Evolutionary conservation across 2,329 filamentous ascomycete genomes (phyloP).

Genomic region (Botryotinia convoluta): DNA sequence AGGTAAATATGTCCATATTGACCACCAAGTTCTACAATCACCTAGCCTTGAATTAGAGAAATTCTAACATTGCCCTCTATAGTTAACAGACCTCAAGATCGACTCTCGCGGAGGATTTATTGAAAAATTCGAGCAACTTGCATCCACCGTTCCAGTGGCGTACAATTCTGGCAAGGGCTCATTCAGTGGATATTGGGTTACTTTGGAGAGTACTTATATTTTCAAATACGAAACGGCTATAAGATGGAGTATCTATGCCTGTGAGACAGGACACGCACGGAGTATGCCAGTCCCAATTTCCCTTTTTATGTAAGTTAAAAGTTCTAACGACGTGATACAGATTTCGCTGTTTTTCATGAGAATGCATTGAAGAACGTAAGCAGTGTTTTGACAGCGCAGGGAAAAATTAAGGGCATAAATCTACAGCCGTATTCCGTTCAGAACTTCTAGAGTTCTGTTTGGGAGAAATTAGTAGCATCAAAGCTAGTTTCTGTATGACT

Average conservation of each 20-base stretch:
- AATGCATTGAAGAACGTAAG: slow-evolving; percentile 10
- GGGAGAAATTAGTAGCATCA: background rate
- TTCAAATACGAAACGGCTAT: slow-evolving; percentile 12
- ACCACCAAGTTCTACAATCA: background rate
- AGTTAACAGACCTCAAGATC: slow-evolving; percentile 7
- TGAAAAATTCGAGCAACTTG: slow-evolving; percentile 12
- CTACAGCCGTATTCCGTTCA: slow-evolving; percentile 2
- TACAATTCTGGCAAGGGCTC: slow-evolving; percentile 8
- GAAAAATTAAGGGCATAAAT: background rate
- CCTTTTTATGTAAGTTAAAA: background rate
- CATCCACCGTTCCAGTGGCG: background rate
- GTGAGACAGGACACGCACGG: slow-evolving; percentile 7
- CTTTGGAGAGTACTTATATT: slow-evolving; percentile 9
- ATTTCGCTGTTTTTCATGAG: slow-evolving; percentile 16
- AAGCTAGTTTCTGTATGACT: background rate
- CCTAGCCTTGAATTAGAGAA: too few species aligned
- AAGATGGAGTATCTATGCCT: slow-evolving; percentile 14
- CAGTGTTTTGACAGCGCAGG: slow-evolving; percentile 4
- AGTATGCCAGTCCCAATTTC: background rate
- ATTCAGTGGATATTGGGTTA: slow-evolving; percentile 11
- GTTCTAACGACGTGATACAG: background rate
- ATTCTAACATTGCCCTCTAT: background rate
- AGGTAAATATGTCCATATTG: background rate
- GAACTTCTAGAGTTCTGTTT: background rate
- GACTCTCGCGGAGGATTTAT: background rate